phyloP scores from a whole-genome alignment of 2,329 filamentous ascomycete species.

The Cordyceps fumosorosea region DNA sequence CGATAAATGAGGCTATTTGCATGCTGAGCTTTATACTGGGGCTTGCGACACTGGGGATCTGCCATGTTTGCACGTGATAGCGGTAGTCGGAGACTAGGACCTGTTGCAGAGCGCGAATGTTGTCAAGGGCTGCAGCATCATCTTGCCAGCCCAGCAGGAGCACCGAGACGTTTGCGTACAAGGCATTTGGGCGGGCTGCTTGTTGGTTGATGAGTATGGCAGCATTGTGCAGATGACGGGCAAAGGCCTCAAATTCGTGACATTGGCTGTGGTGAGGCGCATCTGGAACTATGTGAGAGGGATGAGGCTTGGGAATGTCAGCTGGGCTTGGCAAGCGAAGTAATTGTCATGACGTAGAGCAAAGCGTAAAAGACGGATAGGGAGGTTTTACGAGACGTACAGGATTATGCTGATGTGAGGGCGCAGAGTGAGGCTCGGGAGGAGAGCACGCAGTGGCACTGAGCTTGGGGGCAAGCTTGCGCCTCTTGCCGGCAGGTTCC shows the following conservation, averaged over 20 bases:
- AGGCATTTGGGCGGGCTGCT: constrained; percentile 42
- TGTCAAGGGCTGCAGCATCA: constrained; percentile 45
- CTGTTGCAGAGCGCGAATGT: constrained; percentile 48
- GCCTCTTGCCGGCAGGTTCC: constrained; percentile 38
- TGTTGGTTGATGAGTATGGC: constrained; percentile 61
- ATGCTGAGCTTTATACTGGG: constrained; percentile 56
- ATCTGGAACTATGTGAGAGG: constrained; percentile 1
- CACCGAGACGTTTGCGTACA: constrained; percentile 52
- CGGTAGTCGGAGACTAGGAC: constrained; percentile 55
- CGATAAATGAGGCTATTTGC: constrained; percentile 53
- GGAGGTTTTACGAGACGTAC: not conserved
- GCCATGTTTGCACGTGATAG: constrained; percentile 54
- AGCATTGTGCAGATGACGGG: constrained; percentile 60
- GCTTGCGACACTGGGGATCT: constrained; percentile 53
- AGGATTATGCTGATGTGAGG: constrained; percentile 16
- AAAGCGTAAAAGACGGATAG: not conserved
- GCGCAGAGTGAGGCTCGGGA: constrained; percentile 16
- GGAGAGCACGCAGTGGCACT: constrained; percentile 14
- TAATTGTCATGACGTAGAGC: not conserved
- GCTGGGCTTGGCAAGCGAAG: constrained; percentile 1
- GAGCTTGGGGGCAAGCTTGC: constrained; percentile 39
- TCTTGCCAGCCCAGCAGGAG: constrained; percentile 58
- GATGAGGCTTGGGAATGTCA: not conserved
- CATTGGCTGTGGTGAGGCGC: constrained; percentile 33
- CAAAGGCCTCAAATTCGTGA: constrained; percentile 61